phyloP scores from a whole-genome alignment of 352 stramenopile genomes.

The Pythium myriotylum region DNA sequence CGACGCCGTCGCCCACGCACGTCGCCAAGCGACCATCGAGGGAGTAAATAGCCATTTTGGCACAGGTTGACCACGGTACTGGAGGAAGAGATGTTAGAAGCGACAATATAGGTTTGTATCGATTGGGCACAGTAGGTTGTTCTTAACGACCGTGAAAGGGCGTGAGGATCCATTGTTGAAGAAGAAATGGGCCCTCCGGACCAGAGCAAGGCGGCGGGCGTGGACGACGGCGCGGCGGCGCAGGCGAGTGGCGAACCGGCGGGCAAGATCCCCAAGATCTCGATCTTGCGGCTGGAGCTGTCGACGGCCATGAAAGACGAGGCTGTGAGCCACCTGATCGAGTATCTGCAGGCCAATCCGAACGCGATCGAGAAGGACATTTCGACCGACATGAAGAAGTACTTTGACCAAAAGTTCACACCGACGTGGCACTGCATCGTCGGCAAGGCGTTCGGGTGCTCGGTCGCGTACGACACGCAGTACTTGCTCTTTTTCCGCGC shows the following conservation, averaged over 20 bases:
- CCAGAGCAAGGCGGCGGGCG: constrained; percentile 36
- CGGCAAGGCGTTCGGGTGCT: constrained; percentile 89
- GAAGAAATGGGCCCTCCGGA: constrained; percentile 51
- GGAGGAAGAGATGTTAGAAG: too few relatives aligned
- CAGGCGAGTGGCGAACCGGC: constrained; percentile 21
- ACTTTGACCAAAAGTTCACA: constrained; percentile 97
- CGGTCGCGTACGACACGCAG: constrained; percentile 90
- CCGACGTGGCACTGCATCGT: constrained; percentile 96
- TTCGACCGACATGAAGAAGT: constrained; percentile 99
- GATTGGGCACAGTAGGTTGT: too few relatives aligned
- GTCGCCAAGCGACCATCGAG: constrained; percentile 16
- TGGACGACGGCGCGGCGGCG: constrained; percentile 13
- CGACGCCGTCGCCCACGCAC: constrained; percentile 19
- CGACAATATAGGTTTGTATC: neutral
- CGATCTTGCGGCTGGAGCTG: constrained; percentile 65
- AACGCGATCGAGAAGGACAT: constrained; percentile 93
- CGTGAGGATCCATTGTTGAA: neutral
- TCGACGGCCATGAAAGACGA: constrained; percentile 75
- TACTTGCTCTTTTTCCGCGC: constrained; percentile 87
- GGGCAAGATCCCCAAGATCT: constrained; percentile 58
- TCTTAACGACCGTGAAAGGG: neutral
- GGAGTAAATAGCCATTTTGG: too few relatives aligned
- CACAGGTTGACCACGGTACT: too few relatives aligned
- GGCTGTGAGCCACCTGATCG: constrained; percentile 47
- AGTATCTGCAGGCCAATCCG: constrained; percentile 40